Evolutionary conservation across 148 eudicot genomes (phyloP).

Genomic region (Polygonum maritimum): DNA sequence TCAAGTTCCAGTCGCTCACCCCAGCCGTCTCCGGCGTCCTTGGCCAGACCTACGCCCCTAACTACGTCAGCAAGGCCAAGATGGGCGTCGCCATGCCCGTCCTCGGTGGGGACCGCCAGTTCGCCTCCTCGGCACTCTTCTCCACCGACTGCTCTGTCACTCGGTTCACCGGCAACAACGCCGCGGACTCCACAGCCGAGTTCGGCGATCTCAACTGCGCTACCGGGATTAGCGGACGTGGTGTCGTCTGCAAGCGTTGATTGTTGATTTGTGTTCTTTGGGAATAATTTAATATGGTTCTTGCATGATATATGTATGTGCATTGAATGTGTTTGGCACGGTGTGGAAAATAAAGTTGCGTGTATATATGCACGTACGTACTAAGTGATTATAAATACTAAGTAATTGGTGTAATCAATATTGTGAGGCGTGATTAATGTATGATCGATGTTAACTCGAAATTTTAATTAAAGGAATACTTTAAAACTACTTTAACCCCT

Average conservation of each 20-base stretch:
- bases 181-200: neutral
- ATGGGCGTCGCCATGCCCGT: constrained; percentile 61
- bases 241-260: constrained; percentile 44
- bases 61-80: constrained; percentile 53
- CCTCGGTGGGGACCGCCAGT: constrained; percentile 53
- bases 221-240: constrained; percentile 31
- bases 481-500: no score
- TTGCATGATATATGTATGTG: no score
- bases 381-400: no score
- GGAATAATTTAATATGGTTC: no score
- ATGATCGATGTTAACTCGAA: no score
- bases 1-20: constrained; percentile 56
- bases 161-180: constrained; percentile 18
- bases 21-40: constrained; percentile 55
- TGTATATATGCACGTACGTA: no score
- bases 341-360: no score
- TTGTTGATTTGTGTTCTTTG: no score
- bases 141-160: constrained; percentile 51
- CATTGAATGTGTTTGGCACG: no score
- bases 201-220: constrained; percentile 31
- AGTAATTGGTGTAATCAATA: no score
- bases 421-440: no score
- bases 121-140: constrained; percentile 44
- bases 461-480: no score
- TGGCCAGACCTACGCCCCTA: constrained; percentile 61